A percentile compares a stretch with the other conserved stretches of the same genome.
These are phyloP conservation scores for Ophiostoma sp. DNA, from an alignment of 2,329 filamentous ascomycete genomes.

Conservation along the genomic window DNA sequence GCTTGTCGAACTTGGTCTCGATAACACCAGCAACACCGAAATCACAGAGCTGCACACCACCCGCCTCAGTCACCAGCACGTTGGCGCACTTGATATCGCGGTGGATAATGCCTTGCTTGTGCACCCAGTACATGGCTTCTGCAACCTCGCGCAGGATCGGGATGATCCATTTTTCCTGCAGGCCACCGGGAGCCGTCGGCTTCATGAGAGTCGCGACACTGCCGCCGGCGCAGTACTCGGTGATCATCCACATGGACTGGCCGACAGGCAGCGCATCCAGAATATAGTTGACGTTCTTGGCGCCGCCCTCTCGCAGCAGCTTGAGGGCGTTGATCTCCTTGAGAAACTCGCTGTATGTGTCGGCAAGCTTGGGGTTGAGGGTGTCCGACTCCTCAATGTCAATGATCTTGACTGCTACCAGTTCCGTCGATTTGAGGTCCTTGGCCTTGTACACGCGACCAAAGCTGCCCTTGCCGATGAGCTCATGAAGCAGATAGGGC, in stretches of 20 bases:
- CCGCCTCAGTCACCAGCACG: conserved; percentile 70
- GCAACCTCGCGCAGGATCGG: conserved; percentile 47
- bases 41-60: conserved; percentile 73
- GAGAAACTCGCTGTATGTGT: conserved; percentile 63
- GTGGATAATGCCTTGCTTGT: conserved; percentile 63
- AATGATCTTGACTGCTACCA: conserved; percentile 73
- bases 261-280: conserved; percentile 73
- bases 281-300: conserved; percentile 74
- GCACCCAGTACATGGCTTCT: conserved; percentile 62
- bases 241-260: conserved; percentile 81
- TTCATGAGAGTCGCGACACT: conserved; percentile 70
- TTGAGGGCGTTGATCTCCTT: conserved; percentile 66
- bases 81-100: conserved; percentile 73
- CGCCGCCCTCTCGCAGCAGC: conserved; percentile 65
- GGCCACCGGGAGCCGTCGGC: conserved; percentile 57
- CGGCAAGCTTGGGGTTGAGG: conserved; percentile 57
- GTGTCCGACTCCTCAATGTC: conserved; percentile 74
- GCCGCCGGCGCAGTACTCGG: conserved; percentile 78
- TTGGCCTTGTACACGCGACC: conserved; percentile 62
- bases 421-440: conserved; percentile 34
- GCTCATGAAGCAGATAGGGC: conserved; percentile 56
- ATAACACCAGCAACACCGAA: conserved; percentile 78
- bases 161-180: conserved; percentile 52
- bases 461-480: conserved; percentile 64
- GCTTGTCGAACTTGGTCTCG: conserved; percentile 68